Evolutionary conservation across 2,329 filamentous ascomycete genomes (phyloP).

Genomic region (Thelonectria rubi): DNA sequence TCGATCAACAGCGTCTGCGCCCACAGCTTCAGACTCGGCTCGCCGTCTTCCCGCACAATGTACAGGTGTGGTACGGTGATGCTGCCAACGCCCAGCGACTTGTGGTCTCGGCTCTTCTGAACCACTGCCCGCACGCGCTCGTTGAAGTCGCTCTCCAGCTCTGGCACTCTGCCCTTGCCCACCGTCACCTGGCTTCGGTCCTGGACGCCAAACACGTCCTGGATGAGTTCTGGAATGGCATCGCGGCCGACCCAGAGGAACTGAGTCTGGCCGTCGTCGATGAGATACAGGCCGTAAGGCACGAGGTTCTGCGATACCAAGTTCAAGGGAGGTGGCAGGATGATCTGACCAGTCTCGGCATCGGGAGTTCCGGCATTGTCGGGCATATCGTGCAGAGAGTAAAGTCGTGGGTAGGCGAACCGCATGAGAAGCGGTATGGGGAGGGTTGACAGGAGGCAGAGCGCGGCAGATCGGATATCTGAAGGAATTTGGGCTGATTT

Average conservation of each 20-base stretch:
- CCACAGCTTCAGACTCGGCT: conserved; percentile 95
- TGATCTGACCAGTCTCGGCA: conserved; percentile 85
- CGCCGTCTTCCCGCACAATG: conserved; percentile 92
- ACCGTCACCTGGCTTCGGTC: conserved; percentile 88
- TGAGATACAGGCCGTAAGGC: conserved; percentile 91
- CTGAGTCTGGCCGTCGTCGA: conserved; percentile 96
- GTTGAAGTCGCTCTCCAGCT: conserved; percentile 95
- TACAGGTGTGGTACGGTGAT: conserved; percentile 94
- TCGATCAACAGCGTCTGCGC: conserved; percentile 95
- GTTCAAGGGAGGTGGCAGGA: conserved; percentile 85
- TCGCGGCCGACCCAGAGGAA: conserved; percentile 97
- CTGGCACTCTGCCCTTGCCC: conserved; percentile 86
- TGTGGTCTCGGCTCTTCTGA: conserved; percentile 90
- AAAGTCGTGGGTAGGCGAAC: conserved; percentile 87
- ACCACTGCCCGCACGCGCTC: conserved; percentile 90
- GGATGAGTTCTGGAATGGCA: conserved; percentile 85
- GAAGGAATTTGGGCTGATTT: conserved; percentile 94
- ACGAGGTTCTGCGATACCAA: conserved; percentile 88
- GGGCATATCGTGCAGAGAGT: conserved; percentile 95
- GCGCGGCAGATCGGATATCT: conserved; percentile 90
- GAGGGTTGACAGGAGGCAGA: conserved; percentile 93
- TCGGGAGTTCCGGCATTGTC: conserved; percentile 90
- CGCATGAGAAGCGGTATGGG: conserved; percentile 90
- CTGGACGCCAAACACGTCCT: conserved; percentile 88
- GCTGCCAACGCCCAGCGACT: conserved; percentile 86